These are phyloP conservation scores for Hypoxylon rickii DNA, from an alignment of 495 filamentous ascomycete species.

Conservation along the genomic window DNA sequence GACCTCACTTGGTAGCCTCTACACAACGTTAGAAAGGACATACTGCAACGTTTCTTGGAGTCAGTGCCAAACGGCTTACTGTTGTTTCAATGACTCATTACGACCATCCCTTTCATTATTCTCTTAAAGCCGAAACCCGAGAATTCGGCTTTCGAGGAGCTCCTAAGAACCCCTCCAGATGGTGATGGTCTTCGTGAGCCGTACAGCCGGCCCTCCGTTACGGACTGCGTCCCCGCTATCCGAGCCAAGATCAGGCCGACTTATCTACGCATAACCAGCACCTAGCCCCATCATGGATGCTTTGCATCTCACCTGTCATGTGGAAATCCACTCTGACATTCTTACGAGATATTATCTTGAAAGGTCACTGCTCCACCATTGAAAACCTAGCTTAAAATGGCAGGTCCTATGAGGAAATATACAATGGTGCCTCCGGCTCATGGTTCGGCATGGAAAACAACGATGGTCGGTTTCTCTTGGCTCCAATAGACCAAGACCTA, in stretches of 20 bases:
- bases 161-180: neutral
- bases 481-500: slow-evolving; percentile 3
- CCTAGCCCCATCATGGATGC: too few relatives aligned
- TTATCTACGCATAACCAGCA: slow-evolving; percentile 3
- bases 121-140: slow-evolving; percentile 5
- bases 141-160: neutral
- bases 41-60: slow-evolving; percentile 7
- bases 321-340: slow-evolving; percentile 13
- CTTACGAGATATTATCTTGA: slow-evolving; percentile 16
- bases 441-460: slow-evolving; percentile 4
- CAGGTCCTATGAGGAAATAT: slow-evolving; percentile 24
- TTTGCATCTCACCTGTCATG: slow-evolving; percentile 16
- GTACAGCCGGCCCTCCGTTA: neutral
- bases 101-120: neutral
- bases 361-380: slow-evolving; percentile 7
- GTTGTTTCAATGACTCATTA: slow-evolving; percentile 7
- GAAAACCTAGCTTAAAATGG: slow-evolving; percentile 14
- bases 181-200: neutral
- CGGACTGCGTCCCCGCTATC: neutral
- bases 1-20: slow-evolving; percentile 5
- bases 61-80: slow-evolving; percentile 1
- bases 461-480: slow-evolving; percentile 11
- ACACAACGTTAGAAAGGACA: slow-evolving; percentile 6
- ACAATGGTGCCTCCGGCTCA: neutral
- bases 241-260: neutral